phyloP scores from a whole-genome alignment of 2,329 filamentous ascomycete genomes.

The Pezicula rhizophila region DNA sequence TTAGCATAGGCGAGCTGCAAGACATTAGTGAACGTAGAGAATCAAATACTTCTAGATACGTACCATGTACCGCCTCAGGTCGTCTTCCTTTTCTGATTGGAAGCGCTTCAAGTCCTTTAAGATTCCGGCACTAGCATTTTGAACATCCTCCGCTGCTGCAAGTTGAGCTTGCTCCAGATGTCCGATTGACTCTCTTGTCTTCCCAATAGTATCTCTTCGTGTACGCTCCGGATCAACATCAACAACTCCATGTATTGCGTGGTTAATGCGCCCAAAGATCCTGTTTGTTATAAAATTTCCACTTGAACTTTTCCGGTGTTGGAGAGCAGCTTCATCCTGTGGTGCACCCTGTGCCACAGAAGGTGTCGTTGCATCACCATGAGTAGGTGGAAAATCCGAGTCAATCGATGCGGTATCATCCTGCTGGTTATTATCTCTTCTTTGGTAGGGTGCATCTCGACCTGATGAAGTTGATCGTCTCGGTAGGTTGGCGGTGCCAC shows the following conservation, averaged over 20 bases:
- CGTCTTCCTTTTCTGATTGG: conserved; percentile 91
- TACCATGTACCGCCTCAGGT: conserved; percentile 93
- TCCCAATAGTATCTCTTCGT: conserved; percentile 86
- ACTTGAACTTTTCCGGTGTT: conserved; percentile 75
- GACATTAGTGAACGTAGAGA: conserved; percentile 6
- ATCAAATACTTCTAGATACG: conserved; percentile 30
- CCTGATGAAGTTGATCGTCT: conserved; percentile 60
- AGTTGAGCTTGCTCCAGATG: conserved; percentile 88
- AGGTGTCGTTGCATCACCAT: conserved; percentile 66
- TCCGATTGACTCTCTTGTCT: conserved; percentile 80
- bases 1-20: conserved; percentile 63
- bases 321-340: conserved; percentile 38
- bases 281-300: conserved; percentile 89
- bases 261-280: conserved; percentile 90
- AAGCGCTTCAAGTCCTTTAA: conserved; percentile 88
- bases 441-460: conserved; percentile 40
- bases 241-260: conserved; percentile 92
- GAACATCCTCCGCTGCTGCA: conserved; percentile 85
- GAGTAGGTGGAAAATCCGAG: conserved; percentile 89
- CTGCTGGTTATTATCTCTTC: conserved; percentile 49
- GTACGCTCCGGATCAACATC: conserved; percentile 94
- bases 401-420: conserved; percentile 89
- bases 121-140: conserved; percentile 83
- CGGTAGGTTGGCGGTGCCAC: conserved; percentile 55
- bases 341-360: conserved; percentile 69